Conservation (phyloP, 2,329 filamentous ascomycete genomes). For the Aspergillus felis region DNA sequence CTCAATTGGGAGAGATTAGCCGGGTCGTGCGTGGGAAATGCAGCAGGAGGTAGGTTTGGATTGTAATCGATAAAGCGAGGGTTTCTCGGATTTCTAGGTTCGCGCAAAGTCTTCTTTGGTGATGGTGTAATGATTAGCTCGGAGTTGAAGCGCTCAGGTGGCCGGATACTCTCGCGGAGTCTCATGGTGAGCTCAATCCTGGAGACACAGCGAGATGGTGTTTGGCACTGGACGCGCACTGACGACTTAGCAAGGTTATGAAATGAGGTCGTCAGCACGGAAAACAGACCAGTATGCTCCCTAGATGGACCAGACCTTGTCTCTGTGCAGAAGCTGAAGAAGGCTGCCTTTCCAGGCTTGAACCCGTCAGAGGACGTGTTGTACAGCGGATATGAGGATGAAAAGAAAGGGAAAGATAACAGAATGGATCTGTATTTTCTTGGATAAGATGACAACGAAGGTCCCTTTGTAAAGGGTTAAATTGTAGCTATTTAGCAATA, state of each 20-base stretch:
- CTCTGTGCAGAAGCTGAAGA: too few relatives aligned
- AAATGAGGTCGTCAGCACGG: background rate
- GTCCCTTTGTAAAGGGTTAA: background rate
- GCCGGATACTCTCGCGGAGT: constrained; percentile 29
- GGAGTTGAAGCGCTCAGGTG: constrained; percentile 25
- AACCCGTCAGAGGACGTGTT: background rate
- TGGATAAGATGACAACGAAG: background rate
- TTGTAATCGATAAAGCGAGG: constrained; percentile 30
- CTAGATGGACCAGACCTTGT: background rate
- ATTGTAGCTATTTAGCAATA: background rate
- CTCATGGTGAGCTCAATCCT: constrained; percentile 21
- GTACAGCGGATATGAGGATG: background rate
- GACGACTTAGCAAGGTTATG: background rate
- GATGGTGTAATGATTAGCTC: constrained; percentile 20
- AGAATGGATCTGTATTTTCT: background rate
- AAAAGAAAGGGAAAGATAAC: constrained; percentile 1
- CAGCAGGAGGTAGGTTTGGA: constrained; percentile 38
- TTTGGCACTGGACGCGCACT: background rate
- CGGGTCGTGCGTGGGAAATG: constrained; percentile 38
- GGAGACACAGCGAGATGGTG: background rate
- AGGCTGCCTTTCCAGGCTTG: background rate
- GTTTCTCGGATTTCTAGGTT: constrained; percentile 6
- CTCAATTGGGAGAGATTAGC: constrained; percentile 3
- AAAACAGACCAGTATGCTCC: background rate
- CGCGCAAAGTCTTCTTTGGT: constrained; percentile 10